phyloP scores from a whole-genome alignment of 805 yeast species.

The Saccharomycopsis javanensis region DNA sequence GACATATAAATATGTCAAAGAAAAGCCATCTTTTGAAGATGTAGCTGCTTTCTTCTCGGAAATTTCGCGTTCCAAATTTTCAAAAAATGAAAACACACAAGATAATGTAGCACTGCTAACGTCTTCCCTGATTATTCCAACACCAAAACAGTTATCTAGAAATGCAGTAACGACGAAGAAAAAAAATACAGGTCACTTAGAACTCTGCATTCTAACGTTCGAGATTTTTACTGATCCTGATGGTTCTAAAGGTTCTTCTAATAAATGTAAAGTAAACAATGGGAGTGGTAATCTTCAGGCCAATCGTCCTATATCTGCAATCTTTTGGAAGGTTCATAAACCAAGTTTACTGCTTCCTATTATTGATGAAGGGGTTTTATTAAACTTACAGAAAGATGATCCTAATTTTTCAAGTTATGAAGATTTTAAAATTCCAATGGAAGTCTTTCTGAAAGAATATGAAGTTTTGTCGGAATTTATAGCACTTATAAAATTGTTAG shows the following conservation, averaged over 20 bases:
- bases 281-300: background rate
- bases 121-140: background rate
- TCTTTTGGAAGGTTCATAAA: conserved; percentile 56
- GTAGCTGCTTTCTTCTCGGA: background rate
- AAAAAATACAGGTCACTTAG: background rate
- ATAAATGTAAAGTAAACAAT: conserved; percentile 45
- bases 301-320: conserved; percentile 44
- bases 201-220: conserved; percentile 30
- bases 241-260: conserved; percentile 23
- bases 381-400: background rate
- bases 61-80: background rate
- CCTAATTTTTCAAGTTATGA: background rate
- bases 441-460: conserved; percentile 42
- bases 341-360: conserved; percentile 29
- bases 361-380: conserved; percentile 31
- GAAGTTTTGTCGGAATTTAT: conserved; percentile 49
- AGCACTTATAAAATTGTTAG: conserved; percentile 47
- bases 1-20: background rate
- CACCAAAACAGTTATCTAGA: background rate
- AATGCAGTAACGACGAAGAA: background rate
- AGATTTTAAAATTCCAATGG: conserved; percentile 25
- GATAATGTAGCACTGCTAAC: background rate
- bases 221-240: conserved; percentile 36
- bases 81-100: background rate
- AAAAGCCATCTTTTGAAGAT: background rate